These are phyloP conservation scores for Geranium rotundifolium DNA, from an alignment of 345 rosid species.

Conservation along the genomic window DNA sequence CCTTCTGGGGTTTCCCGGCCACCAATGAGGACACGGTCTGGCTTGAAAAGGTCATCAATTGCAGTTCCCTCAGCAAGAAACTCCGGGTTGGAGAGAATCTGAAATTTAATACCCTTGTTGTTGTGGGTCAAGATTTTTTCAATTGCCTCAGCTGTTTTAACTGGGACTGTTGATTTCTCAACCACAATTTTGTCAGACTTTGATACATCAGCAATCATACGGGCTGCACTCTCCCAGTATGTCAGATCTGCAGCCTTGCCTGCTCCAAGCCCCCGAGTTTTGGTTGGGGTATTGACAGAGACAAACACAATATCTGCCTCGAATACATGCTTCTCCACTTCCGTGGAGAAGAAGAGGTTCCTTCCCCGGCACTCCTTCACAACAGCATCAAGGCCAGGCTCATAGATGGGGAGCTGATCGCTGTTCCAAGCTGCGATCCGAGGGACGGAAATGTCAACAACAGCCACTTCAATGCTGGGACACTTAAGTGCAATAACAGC, in stretches of 20 bases:
- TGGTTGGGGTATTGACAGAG: too few relatives aligned
- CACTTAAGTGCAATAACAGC: not conserved
- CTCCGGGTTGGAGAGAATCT: not conserved
- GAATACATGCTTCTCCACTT: not conserved
- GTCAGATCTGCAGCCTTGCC: not conserved
- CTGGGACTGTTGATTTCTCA: not conserved
- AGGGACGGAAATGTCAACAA: not conserved
- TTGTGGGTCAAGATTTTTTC: not conserved
- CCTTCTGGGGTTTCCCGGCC: not conserved
- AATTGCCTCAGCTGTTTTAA: not conserved
- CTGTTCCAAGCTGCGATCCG: not conserved
- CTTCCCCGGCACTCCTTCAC: not conserved
- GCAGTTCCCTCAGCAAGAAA: not conserved
- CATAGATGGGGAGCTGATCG: not conserved
- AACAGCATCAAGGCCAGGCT: not conserved
- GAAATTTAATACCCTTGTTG: not conserved
- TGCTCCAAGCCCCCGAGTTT: not conserved
- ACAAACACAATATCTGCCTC: not conserved
- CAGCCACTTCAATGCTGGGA: not conserved
- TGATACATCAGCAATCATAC: not conserved
- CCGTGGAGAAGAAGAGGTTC: not conserved
- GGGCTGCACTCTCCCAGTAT: not conserved
- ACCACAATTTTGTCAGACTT: not conserved
- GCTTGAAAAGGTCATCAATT: not conserved
- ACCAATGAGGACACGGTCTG: not conserved